phyloP scores from a whole-genome alignment of 2,329 filamentous ascomycete genomes.

The Cryphonectria parasitica region DNA sequence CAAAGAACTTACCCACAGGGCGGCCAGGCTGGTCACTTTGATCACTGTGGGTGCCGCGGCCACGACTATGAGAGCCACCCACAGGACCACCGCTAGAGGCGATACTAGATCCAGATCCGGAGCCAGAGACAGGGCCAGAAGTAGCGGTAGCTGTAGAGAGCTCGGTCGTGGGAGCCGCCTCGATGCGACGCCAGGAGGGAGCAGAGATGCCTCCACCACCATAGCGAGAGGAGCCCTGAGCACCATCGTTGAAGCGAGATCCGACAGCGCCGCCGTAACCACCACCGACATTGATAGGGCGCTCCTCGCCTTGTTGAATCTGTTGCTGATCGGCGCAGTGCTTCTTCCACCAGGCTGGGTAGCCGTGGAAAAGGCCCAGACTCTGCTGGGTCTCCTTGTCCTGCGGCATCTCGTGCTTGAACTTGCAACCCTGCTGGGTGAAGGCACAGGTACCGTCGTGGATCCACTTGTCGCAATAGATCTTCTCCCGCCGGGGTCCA shows the following conservation, averaged over 20 bases:
- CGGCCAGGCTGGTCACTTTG: background rate
- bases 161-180: constrained; percentile 2
- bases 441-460: constrained; percentile 84
- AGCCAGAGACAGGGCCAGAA: background rate
- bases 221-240: background rate
- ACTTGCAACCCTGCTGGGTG: constrained; percentile 83
- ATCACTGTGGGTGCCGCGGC: constrained; percentile 6
- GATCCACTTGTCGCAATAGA: constrained; percentile 90
- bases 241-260: background rate
- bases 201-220: background rate
- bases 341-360: constrained; percentile 65
- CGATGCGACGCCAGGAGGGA: constrained; percentile 16
- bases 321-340: constrained; percentile 51
- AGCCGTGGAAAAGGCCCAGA: constrained; percentile 71
- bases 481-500: constrained; percentile 58
- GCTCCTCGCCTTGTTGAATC: constrained; percentile 15
- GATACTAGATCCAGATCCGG: constrained; percentile 1
- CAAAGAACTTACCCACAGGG: background rate
- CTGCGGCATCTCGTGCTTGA: constrained; percentile 86
- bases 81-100: constrained; percentile 8
- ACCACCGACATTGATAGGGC: background rate
- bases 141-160: background rate
- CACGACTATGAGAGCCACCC: constrained; percentile 1
- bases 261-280: background rate
- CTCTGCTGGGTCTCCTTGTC: constrained; percentile 67